phyloP scores from a whole-genome alignment of 108 stramenopile genomes.

The Schizochytrium sp. region DNA sequence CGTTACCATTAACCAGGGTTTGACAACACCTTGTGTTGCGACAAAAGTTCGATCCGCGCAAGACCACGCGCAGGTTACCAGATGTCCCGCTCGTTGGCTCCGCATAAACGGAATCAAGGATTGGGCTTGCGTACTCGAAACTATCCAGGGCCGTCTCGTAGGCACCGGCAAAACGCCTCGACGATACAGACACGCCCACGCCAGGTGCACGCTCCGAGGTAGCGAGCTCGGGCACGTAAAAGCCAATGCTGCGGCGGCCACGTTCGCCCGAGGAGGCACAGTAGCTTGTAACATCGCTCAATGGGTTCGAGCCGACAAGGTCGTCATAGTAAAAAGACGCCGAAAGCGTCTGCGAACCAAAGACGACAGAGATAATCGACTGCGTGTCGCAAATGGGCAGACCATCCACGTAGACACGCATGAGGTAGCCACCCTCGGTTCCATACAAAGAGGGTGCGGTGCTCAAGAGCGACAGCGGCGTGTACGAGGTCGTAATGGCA shows the following conservation, averaged over 20 bases:
- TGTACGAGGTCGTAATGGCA: background rate
- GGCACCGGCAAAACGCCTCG: background rate
- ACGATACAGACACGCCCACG: background rate
- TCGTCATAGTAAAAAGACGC: background rate
- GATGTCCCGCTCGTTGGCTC: background rate
- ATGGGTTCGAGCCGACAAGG: background rate
- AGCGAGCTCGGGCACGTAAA: background rate
- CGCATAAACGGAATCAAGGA: background rate
- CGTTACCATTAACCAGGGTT: background rate
- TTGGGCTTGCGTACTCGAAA: background rate
- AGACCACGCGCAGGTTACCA: background rate
- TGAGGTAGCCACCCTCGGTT: slow-evolving; percentile 5
- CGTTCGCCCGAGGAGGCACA: background rate
- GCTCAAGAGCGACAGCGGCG: background rate
- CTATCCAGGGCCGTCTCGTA: background rate
- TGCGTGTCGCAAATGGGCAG: background rate
- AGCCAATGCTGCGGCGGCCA: background rate
- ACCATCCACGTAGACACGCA: background rate
- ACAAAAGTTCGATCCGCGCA: background rate
- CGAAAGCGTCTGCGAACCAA: background rate
- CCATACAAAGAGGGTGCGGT: background rate
- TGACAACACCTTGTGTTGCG: background rate
- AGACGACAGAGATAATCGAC: background rate
- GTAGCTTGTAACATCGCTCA: background rate
- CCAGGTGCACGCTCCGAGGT: background rate